These are phyloP conservation scores for Neodidymelliopsis sp. DNA, from an alignment of 2,329 filamentous ascomycete genomes.

Conservation along the genomic window DNA sequence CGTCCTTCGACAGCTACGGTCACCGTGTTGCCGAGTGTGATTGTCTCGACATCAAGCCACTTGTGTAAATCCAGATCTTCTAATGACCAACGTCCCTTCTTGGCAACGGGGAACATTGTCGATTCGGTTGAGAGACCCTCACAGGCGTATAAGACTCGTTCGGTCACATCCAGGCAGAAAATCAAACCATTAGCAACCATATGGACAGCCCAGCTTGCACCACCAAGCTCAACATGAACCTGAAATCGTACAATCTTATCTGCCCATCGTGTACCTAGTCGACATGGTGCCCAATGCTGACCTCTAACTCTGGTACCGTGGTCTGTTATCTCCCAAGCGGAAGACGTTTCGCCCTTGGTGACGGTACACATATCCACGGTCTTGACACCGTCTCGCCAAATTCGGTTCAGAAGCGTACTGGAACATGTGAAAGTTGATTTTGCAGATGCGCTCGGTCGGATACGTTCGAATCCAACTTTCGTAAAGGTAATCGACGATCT, in stretches of 20 bases:
- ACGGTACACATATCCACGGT: constrained; percentile 20
- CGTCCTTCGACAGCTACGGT: constrained; percentile 6
- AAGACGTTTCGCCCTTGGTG: constrained; percentile 7
- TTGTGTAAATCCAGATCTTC: neutral
- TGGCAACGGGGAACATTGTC: constrained; percentile 12
- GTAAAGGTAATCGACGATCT: constrained; percentile 9
- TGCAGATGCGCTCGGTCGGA: neutral
- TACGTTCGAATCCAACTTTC: constrained; percentile 9
- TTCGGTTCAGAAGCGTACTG: constrained; percentile 8
- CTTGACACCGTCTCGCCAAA: constrained; percentile 14
- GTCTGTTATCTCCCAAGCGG: constrained; percentile 16
- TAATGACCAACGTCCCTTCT: constrained; percentile 13
- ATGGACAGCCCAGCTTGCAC: constrained; percentile 20
- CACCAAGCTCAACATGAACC: constrained; percentile 4
- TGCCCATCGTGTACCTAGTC: constrained; percentile 14
- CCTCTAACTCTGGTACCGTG: constrained; percentile 12
- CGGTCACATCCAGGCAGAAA: constrained; percentile 13
- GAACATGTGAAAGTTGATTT: constrained; percentile 13
- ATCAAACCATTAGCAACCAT: constrained; percentile 22
- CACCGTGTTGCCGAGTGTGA: constrained; percentile 1
- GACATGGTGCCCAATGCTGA: constrained; percentile 20
- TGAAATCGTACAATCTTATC: constrained; percentile 14
- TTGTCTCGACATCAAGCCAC: constrained; percentile 10
- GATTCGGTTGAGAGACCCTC: constrained; percentile 16
- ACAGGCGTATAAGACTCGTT: constrained; percentile 6